These are phyloP conservation scores for Solanum chacoense DNA, from an alignment of 305 asterid species.

Conservation along the genomic window DNA sequence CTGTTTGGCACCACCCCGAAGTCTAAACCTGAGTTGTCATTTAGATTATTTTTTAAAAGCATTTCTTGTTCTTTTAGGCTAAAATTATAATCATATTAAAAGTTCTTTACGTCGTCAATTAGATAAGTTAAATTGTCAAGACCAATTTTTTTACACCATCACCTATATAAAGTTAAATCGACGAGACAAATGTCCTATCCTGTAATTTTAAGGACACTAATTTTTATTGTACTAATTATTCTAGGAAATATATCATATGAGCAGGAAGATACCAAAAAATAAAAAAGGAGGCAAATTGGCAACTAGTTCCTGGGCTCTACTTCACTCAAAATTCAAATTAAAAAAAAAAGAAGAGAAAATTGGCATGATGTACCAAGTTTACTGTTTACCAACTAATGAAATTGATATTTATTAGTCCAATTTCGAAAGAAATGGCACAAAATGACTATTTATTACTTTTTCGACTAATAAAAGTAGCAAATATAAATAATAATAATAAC, in stretches of 20 bases:
- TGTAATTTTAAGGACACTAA: not conserved
- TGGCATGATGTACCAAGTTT: not conserved
- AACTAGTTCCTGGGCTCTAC: not conserved
- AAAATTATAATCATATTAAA: not conserved
- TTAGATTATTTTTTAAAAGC: not conserved
- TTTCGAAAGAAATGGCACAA: not conserved
- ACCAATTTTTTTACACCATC: fast-evolving
- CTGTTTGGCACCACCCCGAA: not conserved
- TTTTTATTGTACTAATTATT: not conserved
- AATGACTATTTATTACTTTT: not conserved
- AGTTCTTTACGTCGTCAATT: not conserved
- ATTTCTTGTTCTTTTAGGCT: not conserved
- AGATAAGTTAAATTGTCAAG: not conserved
- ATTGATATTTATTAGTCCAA: not conserved
- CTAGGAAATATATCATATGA: not conserved
- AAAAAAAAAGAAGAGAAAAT: not conserved
- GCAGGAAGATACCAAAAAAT: not conserved
- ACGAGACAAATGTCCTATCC: not conserved
- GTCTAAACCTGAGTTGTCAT: not conserved
- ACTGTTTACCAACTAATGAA: not conserved
- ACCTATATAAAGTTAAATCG: not conserved
- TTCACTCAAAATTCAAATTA: not conserved
- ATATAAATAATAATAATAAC: too few relatives aligned
- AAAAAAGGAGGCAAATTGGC: not conserved
- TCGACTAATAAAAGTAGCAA: not conserved